Conservation (phyloP, 2,329 filamentous ascomycete genomes). For the Zymoseptoria passerinii region DNA sequence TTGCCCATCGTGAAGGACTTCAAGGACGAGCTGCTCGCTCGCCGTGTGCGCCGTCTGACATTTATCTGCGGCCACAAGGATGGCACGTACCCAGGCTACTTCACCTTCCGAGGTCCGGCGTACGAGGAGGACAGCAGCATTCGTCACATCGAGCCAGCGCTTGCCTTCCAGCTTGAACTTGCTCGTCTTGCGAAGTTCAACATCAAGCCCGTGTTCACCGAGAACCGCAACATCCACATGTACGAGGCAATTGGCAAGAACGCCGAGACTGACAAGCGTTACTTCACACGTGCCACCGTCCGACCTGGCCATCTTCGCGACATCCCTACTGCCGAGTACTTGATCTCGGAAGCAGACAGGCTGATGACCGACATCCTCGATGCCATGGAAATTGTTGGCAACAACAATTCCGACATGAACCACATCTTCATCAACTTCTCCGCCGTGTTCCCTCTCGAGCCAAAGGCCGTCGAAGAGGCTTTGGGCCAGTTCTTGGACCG, state of each 20-base stretch:
- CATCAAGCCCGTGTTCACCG: conserved; percentile 96
- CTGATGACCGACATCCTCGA: conserved; percentile 97
- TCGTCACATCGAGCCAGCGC: conserved; percentile 89
- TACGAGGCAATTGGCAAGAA: conserved; percentile 95
- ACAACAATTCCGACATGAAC: conserved; percentile 98
- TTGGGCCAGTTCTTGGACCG: conserved; percentile 93
- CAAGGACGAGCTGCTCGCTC: conserved; percentile 74
- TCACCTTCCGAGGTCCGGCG: conserved; percentile 87
- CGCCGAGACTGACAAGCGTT: conserved; percentile 92
- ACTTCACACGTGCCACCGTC: conserved; percentile 95
- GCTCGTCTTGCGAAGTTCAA: conserved; percentile 91
- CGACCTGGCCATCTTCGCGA: conserved; percentile 88
- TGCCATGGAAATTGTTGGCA: conserved; percentile 94
- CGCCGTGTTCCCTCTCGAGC: conserved; percentile 85
- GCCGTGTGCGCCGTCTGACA: conserved; percentile 78
- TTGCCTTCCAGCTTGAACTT: conserved; percentile 98
- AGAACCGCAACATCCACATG: conserved; percentile 98
- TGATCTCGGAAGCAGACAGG: conserved; percentile 93
- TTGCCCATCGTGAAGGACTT: conserved; percentile 65
- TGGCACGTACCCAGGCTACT: conserved; percentile 92
- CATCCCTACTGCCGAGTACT: conserved; percentile 96
- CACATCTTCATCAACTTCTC: conserved; percentile 99
- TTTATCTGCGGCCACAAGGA: conserved; percentile 95
- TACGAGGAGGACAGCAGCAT: conserved; percentile 93
- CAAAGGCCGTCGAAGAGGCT: conserved; percentile 82